phyloP scores from a whole-genome alignment of 2,329 filamentous ascomycete genomes.

The Penicillium rolfsii region DNA sequence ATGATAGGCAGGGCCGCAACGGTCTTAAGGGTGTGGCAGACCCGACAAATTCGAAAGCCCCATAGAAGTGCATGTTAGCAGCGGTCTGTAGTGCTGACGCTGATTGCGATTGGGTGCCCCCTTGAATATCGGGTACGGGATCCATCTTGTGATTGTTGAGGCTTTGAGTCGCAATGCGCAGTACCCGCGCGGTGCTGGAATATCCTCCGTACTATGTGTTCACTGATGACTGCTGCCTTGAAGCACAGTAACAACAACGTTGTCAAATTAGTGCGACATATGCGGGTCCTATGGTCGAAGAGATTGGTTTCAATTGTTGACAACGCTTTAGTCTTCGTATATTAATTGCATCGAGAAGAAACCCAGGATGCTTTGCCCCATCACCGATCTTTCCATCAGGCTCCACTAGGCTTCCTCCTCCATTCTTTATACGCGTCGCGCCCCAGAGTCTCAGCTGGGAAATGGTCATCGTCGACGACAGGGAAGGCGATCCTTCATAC shows the following conservation, averaged over 20 bases:
- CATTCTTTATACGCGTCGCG: not conserved
- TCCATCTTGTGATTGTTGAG: conserved; percentile 1
- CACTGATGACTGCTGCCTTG: not conserved
- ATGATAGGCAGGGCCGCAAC: conserved; percentile 19
- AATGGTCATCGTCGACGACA: conserved; percentile 2
- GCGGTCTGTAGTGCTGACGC: not conserved
- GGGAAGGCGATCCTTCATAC: conserved; percentile 22
- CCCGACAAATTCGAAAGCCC: not conserved
- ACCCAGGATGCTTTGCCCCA: not conserved
- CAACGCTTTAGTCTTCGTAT: not conserved
- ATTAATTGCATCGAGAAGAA: conserved; percentile 4
- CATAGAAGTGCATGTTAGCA: conserved; percentile 5
- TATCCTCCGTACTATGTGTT: not conserved
- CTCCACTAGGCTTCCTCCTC: not conserved
- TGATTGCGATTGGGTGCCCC: conserved; percentile 10
- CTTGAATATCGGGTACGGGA: conserved; percentile 2
- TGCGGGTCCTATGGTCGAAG: conserved; percentile 10
- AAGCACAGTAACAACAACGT: not conserved
- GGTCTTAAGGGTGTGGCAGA: conserved; percentile 7
- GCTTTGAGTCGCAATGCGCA: not conserved
- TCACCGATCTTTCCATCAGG: not conserved
- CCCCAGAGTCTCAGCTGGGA: conserved; percentile 2
- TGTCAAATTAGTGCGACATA: conserved; percentile 25
- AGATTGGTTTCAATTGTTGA: conserved; percentile 18
- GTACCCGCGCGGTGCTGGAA: not conserved